These are phyloP conservation scores for Fusarium pseudoanthophilum DNA, from an alignment of 2,329 filamentous ascomycete species.

Conservation along the genomic window DNA sequence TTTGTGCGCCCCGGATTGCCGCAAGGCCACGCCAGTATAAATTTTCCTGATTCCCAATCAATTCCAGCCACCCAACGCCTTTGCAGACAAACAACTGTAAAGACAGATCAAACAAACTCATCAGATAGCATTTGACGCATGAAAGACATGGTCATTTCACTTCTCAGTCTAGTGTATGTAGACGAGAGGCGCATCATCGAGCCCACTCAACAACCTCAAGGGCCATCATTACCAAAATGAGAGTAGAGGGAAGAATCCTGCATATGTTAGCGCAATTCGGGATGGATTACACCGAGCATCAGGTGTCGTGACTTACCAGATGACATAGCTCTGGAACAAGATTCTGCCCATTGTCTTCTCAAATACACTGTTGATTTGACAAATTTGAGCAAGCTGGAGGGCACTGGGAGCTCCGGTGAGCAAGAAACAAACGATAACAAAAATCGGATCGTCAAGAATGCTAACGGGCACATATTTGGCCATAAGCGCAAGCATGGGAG, in stretches of 20 bases:
- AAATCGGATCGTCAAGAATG: conserved; percentile 97
- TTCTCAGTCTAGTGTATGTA: not conserved
- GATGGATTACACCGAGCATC: conserved; percentile 18
- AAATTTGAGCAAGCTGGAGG: conserved; percentile 95
- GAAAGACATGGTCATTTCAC: not conserved
- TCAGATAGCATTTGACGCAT: not conserved
- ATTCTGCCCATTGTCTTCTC: conserved; percentile 94
- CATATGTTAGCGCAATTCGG: conserved; percentile 43
- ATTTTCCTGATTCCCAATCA: not conserved
- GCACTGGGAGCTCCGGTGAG: conserved; percentile 94
- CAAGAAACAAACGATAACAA: conserved; percentile 96
- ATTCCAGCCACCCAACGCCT: conserved; percentile 18
- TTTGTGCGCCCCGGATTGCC: not conserved
- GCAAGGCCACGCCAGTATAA: not conserved
- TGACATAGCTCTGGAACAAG: conserved; percentile 87
- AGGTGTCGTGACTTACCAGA: conserved; percentile 74
- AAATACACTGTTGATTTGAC: conserved; percentile 96
- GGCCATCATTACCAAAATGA: conserved; percentile 89
- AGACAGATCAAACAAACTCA: not conserved
- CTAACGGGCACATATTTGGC: conserved; percentile 93
- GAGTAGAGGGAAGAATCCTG: conserved; percentile 92
- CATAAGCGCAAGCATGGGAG: conserved; percentile 83
- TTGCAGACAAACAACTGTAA: not conserved
- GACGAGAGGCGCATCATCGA: conserved; percentile 31
- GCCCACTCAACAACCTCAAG: conserved; percentile 95